Evolutionary conservation across 192 early-diverging fungal species (phyloP).

Genomic region (Spinellus fusiger): DNA sequence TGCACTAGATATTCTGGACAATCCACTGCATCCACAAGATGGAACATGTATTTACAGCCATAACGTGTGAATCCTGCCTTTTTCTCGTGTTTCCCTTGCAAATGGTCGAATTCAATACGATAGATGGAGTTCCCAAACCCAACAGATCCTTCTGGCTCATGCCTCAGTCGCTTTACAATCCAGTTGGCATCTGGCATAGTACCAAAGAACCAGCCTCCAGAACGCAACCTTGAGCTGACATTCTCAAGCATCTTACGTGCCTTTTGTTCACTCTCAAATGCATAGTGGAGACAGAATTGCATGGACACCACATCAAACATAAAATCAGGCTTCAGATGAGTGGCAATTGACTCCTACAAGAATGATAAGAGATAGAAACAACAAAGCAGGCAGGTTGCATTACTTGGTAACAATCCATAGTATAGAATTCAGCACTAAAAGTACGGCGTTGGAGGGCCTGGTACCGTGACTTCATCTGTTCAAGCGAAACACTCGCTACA

Average conservation of each 20-base stretch:
- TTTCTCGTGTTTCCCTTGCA: constrained; percentile 28
- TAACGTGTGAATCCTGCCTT: constrained; percentile 51
- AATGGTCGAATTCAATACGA: constrained; percentile 74
- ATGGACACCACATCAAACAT: constrained; percentile 83
- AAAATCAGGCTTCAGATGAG: constrained; percentile 40
- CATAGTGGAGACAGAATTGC: constrained; percentile 97
- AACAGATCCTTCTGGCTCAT: constrained; percentile 30
- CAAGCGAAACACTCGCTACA: constrained; percentile 80
- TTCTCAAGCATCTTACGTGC: constrained; percentile 79
- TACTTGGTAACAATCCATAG: constrained; percentile 84
- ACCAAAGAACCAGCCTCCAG: constrained; percentile 82
- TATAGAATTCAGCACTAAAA: constrained; percentile 74
- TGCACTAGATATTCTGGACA: constrained; percentile 94
- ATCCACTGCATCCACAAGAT: constrained; percentile 91
- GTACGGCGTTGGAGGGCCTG: constrained; percentile 39
- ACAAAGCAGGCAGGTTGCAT: background rate
- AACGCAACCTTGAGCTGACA: constrained; percentile 58
- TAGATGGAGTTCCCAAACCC: constrained; percentile 88
- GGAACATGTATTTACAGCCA: constrained; percentile 86
- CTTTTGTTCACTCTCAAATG: constrained; percentile 80
- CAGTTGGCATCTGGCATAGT: constrained; percentile 91
- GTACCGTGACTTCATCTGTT: constrained; percentile 75
- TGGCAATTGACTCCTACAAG: constrained; percentile 48
- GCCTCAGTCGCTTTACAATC: constrained; percentile 53
- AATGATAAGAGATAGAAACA: background rate